Evolutionary conservation across 2,329 filamentous ascomycete species (phyloP), one percentile per base, ranked within the genome.

Genomic region (Colletotrichum sp.): DNA sequence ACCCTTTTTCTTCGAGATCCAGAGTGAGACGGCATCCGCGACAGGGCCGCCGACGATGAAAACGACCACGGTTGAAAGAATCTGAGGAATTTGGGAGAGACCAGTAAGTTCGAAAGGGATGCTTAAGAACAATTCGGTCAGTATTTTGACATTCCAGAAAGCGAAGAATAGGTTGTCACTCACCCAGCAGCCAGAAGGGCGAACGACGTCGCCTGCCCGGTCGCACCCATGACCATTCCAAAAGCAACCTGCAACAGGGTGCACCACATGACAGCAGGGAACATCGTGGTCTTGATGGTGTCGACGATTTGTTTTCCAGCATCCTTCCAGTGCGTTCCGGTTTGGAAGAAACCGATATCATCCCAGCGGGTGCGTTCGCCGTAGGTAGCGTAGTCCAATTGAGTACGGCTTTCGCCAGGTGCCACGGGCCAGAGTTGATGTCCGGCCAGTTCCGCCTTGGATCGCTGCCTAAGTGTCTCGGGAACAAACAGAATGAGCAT

Each of bases 191-290:
- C 52, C 0, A 57, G 24, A 57, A 57, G 52, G 28, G 59, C 59
- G 8, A 62, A 62, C 2, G 59, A 62, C 15, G 59, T 62, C 2
- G 59, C 80, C 78, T 81, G 81, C 65, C 77, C 75, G 18, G 79
- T 78, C 8, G 81, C 80, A 44, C 80, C 79, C 63, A 80, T 80
- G 30, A 77, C 79, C 18, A 80, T 79, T 65, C 84, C 78, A 69
- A 84, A 79, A 30, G 78, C 79, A 36, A 79, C 79, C 76, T 82
- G 82, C 18, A 81, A 69, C 9, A 81, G 62, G 10, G 82, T 79
- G 16, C 79, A 78, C 81, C 83, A 85, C 6, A 83, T 21, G 9
- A 85, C 81, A 28, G 80, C 79, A 2, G 84, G 83, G 71, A 84
- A 82, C 15, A 83, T 52, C 3, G 80, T 80, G 13, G 82, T 83